A percentile compares a stretch with the other conserved stretches of the same genome.
Conservation (phyloP, 768 basidiomycete species). For the Cystofilobasidium capitatum region DNA sequence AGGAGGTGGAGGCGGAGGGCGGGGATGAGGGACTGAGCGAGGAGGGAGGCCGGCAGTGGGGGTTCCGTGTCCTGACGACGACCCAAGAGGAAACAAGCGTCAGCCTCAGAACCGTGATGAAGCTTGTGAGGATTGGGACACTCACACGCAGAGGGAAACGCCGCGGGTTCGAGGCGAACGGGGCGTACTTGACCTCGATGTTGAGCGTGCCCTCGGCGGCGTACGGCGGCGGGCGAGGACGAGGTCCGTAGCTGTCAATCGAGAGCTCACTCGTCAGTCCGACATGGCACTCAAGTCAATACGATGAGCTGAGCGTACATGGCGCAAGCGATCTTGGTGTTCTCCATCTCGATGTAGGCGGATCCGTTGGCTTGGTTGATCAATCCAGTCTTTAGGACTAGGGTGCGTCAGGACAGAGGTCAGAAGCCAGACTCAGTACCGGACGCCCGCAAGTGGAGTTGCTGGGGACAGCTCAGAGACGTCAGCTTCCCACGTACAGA, state of each 20-base stretch:
- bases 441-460: background rate
- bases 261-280: background rate
- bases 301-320: slow-evolving; percentile 53
- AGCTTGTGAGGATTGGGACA: background rate
- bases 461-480: background rate
- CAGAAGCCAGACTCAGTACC: slow-evolving; percentile 19
- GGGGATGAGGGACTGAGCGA: slow-evolving; percentile 75
- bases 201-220: slow-evolving; percentile 70
- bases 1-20: slow-evolving; percentile 64
- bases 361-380: slow-evolving; percentile 92
- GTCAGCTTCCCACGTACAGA: slow-evolving; percentile 53
- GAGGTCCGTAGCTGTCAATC: slow-evolving; percentile 53
- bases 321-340: slow-evolving; percentile 86
- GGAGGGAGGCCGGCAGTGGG: slow-evolving; percentile 65
- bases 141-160: slow-evolving; percentile 78
- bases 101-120: background rate
- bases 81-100: background rate
- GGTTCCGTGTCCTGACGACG: slow-evolving; percentile 78
- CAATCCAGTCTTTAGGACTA: slow-evolving; percentile 80
- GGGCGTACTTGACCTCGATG: slow-evolving; percentile 93
- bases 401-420: background rate
- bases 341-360: slow-evolving; percentile 85
- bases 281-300: background rate
- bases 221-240: slow-evolving; percentile 42
- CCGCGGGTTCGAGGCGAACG: slow-evolving; percentile 71